These are phyloP conservation scores for Alnus rubra DNA, from an alignment of 306 rosid species.

Conservation along the genomic window DNA sequence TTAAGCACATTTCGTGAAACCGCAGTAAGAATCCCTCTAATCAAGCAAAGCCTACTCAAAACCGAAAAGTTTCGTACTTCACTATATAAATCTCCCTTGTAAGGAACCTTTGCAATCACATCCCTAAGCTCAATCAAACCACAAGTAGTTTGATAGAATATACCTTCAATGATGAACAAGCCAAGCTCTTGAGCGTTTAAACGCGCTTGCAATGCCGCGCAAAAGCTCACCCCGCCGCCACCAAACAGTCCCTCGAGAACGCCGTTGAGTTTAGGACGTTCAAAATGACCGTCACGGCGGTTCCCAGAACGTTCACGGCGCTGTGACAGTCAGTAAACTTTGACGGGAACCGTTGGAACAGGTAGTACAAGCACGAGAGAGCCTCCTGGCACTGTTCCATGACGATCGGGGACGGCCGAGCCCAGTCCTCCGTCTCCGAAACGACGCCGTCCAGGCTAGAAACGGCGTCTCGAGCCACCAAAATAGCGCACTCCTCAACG, in stretches of 20 bases:
- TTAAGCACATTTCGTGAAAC: slow-evolving; percentile 81
- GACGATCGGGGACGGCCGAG: slow-evolving; percentile 83
- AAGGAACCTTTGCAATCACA: slow-evolving; percentile 58
- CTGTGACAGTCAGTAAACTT: slow-evolving; percentile 42
- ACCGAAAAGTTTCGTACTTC: slow-evolving; percentile 55
- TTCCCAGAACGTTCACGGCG: slow-evolving; percentile 43
- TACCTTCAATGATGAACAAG: slow-evolving; percentile 56
- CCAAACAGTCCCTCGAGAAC: slow-evolving; percentile 83
- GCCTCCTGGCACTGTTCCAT: slow-evolving; percentile 99
- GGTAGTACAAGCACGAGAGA: slow-evolving; percentile 86
- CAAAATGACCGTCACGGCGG: slow-evolving; percentile 51
- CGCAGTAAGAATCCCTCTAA: slow-evolving; percentile 88
- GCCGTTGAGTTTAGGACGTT: slow-evolving; percentile 61
- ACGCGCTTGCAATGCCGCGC: slow-evolving; percentile 78
- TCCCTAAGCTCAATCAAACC: slow-evolving; percentile 36
- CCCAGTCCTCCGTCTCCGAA: slow-evolving; percentile 50
- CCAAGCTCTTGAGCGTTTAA: slow-evolving; percentile 69
- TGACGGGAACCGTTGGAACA: slow-evolving; percentile 77
- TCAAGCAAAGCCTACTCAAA: slow-evolving; percentile 81
- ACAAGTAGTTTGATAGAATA: slow-evolving; percentile 43
- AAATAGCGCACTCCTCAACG: slow-evolving; percentile 61
- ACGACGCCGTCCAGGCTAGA: slow-evolving; percentile 51
- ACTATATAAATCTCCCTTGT: slow-evolving; percentile 45
- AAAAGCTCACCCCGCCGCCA: slow-evolving; percentile 89
- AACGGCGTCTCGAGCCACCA: slow-evolving; percentile 59